Percentiles rank a stretch among this genome's conserved stretches.
phyloP scores from a whole-genome alignment of 2,329 filamentous ascomycete species.

The Chaetomiaceae sp. region DNA sequence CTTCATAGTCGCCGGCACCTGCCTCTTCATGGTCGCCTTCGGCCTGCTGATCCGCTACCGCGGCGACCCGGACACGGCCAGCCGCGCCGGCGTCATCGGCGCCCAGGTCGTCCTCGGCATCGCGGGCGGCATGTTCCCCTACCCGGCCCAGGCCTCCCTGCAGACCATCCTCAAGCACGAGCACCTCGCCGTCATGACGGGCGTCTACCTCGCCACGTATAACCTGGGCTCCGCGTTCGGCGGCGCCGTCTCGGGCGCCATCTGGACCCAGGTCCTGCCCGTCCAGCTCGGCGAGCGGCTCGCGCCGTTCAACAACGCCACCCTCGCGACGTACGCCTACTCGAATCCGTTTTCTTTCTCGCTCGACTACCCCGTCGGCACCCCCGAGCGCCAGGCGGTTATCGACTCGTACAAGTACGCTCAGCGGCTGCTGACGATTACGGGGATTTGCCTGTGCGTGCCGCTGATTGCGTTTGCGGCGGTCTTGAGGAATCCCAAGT shows the following conservation, averaged over 20 bases:
- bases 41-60: conserved; percentile 61
- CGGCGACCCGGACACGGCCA: conserved; percentile 45
- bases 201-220: conserved; percentile 59
- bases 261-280: conserved; percentile 58
- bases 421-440: conserved; percentile 45
- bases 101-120: conserved; percentile 60
- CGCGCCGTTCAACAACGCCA: conserved; percentile 33
- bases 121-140: conserved; percentile 59
- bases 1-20: conserved; percentile 59
- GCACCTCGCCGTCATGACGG: conserved; percentile 60
- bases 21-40: conserved; percentile 60
- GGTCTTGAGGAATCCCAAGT: conserved; percentile 42
- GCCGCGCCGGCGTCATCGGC: conserved; percentile 55
- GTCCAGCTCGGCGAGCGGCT: conserved; percentile 35
- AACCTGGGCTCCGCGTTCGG: conserved; percentile 59
- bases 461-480: conserved; percentile 44
- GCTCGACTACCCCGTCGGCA: conserved; percentile 38
- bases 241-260: conserved; percentile 55
- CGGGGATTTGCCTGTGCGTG: conserved; percentile 46
- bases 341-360: conserved; percentile 34
- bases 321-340: conserved; percentile 36
- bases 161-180: conserved; percentile 42
- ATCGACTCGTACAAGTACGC: conserved; percentile 43
- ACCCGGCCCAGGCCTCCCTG: conserved; percentile 44
- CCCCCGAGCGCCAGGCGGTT: conserved; percentile 40